A percentile compares a stretch with the other conserved stretches of the same genome.
These are phyloP conservation scores for Yamagishiella unicocca DNA, from an alignment of 139 green algal genomes.

Conservation along the genomic window DNA sequence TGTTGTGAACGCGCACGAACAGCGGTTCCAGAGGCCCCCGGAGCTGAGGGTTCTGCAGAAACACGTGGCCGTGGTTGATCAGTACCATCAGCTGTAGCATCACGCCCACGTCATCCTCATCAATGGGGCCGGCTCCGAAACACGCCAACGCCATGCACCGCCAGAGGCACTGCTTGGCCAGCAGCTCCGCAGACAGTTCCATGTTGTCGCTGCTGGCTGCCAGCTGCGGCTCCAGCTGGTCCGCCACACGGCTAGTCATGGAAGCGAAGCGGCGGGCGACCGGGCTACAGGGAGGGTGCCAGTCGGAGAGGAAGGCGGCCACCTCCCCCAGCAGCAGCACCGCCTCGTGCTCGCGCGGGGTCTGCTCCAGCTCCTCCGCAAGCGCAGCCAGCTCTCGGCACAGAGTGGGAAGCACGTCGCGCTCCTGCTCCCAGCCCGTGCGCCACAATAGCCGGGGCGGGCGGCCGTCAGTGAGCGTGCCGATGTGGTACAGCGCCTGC, in stretches of 20 bases:
- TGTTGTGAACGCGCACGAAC: constrained; percentile 41
- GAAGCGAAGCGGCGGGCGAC: constrained; percentile 60
- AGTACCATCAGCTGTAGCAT: constrained; percentile 49
- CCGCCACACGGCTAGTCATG: constrained; percentile 53
- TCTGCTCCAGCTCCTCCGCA: constrained; percentile 54
- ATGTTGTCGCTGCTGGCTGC: background rate
- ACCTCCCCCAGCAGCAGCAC: constrained; percentile 64
- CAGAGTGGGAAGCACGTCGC: constrained; percentile 45
- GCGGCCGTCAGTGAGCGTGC: background rate
- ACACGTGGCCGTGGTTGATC: constrained; percentile 57
- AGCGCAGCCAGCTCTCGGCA: constrained; percentile 30
- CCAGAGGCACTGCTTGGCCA: constrained; percentile 50
- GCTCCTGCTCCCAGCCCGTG: background rate
- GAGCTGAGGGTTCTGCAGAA: background rate
- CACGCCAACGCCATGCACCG: constrained; percentile 46
- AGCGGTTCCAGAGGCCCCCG: constrained; percentile 13
- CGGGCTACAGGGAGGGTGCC: background rate
- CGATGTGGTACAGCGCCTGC: constrained; percentile 60
- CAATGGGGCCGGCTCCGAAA: background rate
- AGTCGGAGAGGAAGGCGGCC: constrained; percentile 57
- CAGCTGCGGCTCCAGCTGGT: constrained; percentile 2
- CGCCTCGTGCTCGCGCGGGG: constrained; percentile 48
- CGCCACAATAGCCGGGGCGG: background rate
- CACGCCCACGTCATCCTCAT: constrained; percentile 15
- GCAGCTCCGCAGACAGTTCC: constrained; percentile 21